Percentiles rank a stretch among this genome's conserved stretches.
Conservation (phyloP, 2,329 filamentous ascomycete genomes). For the Exophiala phaeomuriformis region DNA sequence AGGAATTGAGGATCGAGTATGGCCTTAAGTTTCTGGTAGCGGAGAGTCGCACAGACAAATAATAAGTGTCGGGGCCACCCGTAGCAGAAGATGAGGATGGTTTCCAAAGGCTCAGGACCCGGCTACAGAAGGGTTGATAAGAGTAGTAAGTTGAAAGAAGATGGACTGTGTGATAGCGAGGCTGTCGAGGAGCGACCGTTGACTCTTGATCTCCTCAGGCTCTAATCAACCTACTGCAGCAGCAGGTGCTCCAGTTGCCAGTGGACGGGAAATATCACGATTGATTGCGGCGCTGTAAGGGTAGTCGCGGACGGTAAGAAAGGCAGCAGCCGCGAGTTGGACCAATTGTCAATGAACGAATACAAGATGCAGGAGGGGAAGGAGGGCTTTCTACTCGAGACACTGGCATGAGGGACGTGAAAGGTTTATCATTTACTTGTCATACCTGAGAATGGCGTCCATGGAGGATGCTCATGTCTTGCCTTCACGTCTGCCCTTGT, state of each 20-base stretch:
- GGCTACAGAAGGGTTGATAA: not conserved
- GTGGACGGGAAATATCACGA: too few relatives aligned
- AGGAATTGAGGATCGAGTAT: not conserved
- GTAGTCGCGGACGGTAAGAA: not conserved
- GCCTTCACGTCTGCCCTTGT: not conserved
- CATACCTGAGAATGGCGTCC: conserved; percentile 7
- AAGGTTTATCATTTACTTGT: conserved; percentile 17
- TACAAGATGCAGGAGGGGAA: not conserved
- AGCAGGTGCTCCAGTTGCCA: not conserved
- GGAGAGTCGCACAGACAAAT: not conserved
- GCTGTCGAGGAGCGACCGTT: not conserved
- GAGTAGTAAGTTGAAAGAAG: not conserved
- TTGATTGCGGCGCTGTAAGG: not conserved
- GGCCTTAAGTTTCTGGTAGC: not conserved
- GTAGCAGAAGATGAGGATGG: not conserved
- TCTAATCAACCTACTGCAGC: not conserved
- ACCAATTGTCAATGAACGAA: too few relatives aligned
- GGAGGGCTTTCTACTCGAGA: not conserved
- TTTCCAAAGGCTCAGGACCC: not conserved
- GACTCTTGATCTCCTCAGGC: not conserved
- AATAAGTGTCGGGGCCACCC: not conserved
- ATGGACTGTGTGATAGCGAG: not conserved
- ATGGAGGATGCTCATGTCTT: conserved; percentile 1
- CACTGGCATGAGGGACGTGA: conserved; percentile 3
- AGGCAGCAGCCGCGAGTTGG: not conserved